Evolutionary conservation across 169 alveolate species (phyloP).

Genomic region (Plasmodium chabaudi): DNA sequence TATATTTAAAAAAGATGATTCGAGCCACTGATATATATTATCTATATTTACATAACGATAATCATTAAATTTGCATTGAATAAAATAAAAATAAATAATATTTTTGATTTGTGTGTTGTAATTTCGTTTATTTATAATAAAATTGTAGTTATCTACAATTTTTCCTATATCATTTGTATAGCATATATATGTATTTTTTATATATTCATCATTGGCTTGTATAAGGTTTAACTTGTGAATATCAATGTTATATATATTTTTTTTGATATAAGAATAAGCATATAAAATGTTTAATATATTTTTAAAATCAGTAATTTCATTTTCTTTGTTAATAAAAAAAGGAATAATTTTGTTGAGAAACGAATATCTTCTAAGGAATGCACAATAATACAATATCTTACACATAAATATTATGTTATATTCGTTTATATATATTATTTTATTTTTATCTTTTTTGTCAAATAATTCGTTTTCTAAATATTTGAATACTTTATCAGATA

Average conservation of each 20-base stretch:
- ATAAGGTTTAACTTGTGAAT: slow-evolving; percentile 18
- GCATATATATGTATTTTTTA: background rate
- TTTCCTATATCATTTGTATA: background rate
- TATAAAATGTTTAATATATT: slow-evolving; percentile 58
- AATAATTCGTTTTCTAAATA: slow-evolving; percentile 57
- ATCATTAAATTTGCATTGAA: slow-evolving; percentile 46
- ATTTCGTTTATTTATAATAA: slow-evolving; percentile 25
- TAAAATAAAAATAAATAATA: slow-evolving; percentile 51
- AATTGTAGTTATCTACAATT: slow-evolving; percentile 18
- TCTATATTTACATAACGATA: slow-evolving; percentile 47
- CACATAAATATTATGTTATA: slow-evolving; percentile 28
- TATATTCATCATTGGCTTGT: background rate
- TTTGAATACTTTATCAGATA: slow-evolving; percentile 17
- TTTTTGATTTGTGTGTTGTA: slow-evolving; percentile 24
- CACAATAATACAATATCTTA: slow-evolving; percentile 52
- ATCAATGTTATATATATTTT: background rate
- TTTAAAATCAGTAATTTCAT: slow-evolving; percentile 30
- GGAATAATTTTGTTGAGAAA: slow-evolving; percentile 44
- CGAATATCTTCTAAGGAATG: slow-evolving; percentile 35
- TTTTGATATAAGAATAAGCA: slow-evolving; percentile 31
- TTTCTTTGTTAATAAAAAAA: slow-evolving; percentile 39
- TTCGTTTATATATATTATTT: slow-evolving; percentile 11
- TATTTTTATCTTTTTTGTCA: slow-evolving; percentile 7
- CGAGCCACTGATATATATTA: slow-evolving; percentile 3
- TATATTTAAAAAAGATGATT: slow-evolving; percentile 64